Conservation (phyloP, 2,329 filamentous ascomycete species). For the Phaeomoniella chlamydospora region DNA sequence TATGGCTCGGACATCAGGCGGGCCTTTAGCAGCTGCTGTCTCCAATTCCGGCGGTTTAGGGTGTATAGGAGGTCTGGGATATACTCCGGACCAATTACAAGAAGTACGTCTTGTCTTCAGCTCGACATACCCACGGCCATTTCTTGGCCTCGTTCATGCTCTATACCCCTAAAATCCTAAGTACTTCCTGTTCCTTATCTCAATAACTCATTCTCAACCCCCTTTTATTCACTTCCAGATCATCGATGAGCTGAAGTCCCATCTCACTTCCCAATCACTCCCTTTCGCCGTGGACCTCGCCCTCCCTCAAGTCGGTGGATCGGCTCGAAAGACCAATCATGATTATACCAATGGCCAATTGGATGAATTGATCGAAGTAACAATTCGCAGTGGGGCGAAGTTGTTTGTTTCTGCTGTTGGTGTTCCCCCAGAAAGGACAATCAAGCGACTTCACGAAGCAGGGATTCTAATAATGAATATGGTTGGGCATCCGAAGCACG, state of each 20-base stretch:
- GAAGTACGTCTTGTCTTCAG: too few relatives aligned
- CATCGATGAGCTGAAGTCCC: constrained; percentile 71
- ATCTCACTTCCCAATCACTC: constrained; percentile 50
- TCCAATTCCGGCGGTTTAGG: constrained; percentile 76
- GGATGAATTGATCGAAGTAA: constrained; percentile 75
- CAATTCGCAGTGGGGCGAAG: constrained; percentile 67
- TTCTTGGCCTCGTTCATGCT: too few relatives aligned
- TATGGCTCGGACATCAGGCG: constrained; percentile 78
- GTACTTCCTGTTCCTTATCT: too few relatives aligned
- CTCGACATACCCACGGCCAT: too few relatives aligned
- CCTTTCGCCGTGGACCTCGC: constrained; percentile 89
- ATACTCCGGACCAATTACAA: constrained; percentile 62
- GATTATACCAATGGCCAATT: constrained; percentile 87
- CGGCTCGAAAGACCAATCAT: constrained; percentile 79
- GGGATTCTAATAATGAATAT: constrained; percentile 92
- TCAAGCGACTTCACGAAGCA: constrained; percentile 62
- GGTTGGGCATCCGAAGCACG: constrained; percentile 87
- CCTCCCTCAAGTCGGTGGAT: constrained; percentile 73
- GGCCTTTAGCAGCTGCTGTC: constrained; percentile 66
- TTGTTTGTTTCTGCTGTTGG: constrained; percentile 83
- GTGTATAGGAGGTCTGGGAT: constrained; percentile 48
- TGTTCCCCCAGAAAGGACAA: constrained; percentile 59
- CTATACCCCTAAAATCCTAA: too few relatives aligned
- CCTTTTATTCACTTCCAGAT: too few relatives aligned
- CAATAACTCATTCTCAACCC: too few relatives aligned